Base-by-base conservation (phyloP, 1,139 yeast species). In the Diutina sp. region DNA sequence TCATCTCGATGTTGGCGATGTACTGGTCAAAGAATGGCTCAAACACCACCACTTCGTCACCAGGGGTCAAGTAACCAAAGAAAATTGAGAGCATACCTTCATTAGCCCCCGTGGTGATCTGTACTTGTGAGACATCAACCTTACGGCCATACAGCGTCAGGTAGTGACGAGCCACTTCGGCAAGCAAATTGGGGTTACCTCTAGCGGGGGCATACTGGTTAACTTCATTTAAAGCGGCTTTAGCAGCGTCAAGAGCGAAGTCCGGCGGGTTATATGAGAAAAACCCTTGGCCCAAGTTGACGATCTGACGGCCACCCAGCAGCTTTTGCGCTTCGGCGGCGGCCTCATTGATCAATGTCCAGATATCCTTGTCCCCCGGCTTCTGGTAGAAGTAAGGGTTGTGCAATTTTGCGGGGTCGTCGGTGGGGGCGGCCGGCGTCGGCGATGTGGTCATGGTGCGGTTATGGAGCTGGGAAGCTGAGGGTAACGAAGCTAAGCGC, bases 21-120 rank as follows among this genome's bases (percentile, higher is more conserved):
- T 93, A 93, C 71, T 93, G 99, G 66, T 93, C 99, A 67, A 93
- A 93, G 68, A 90, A 93, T 1, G 99, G 99, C 69, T 93, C 96
- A 67, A 93, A 88, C n/a, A 93, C 97, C 69, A 93, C 87, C 21
- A 86, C 99, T 70, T 93, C 99, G 66, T 93, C 99, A 18, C 95
- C 98, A 1, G 84, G 82, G 55, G 88, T 80, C 61, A 93, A 72
- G 63, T 90, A 86, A 0, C 95, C 99, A 59, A 90, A 87, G 67
- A 91, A 84, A 4, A 87, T 83, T 1, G 96, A 72, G 58, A 89
- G 78, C 77, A 93, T 87, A 50, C 97, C 99, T 71, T 93, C 98
- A 65, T 93, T 93, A 53, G 99, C 99, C 57, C 99, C 99, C 1
- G 98, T 91, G 50, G 97, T 89, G 55, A 91, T 84, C 58, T 86